Evolutionary conservation across 2,329 filamentous ascomycete species (phyloP), one percentile per base, ranked within the genome.

Genomic region (Dactylellina cionopaga): DNA sequence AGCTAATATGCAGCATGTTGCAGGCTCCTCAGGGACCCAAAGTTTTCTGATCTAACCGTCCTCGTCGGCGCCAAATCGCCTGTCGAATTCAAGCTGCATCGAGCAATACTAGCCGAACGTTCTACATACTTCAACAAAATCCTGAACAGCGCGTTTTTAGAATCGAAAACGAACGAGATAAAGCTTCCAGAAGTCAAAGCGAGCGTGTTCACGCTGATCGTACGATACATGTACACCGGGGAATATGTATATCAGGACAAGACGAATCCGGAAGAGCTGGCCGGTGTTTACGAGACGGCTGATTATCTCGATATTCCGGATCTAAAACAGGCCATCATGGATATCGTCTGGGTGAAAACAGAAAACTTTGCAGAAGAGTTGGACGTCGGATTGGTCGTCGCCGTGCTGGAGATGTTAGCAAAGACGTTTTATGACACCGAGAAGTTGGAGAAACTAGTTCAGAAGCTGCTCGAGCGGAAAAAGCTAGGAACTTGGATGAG

Each of bases 101-200:
- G 76, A 33, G 55, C 72, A 1, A 46, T 74, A 2, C 55, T 75
- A 6, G 75, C 64, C 25, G 31, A 70, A 35, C 54, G 64, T 19
- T 77, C 76, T 0, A 41, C 68, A 1, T 77, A 58, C 41, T 76
- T 77, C 46, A 71, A 63, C 13, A 60, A 64, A 6, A 70, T 74
- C 11, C 70, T 76, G 11, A 33, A 55, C 9, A 46, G 47, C 22
- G 9, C 11, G 24, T 64, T 64, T 25, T 5, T 54, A 2, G 46
- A 55, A 22, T 33, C 47, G 17, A 35, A 55, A 41, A 51, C 58
- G 1, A 10, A 52, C 11, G 47, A 35, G 19, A 27, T 64, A 24
- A 35, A 44, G 17, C 24, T 64, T 10, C 59, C 59, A 33, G 59
- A 46, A 24, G 22, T 64, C n/a, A 51, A 43, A 24, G 35, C 59